Conservation (phyloP, 331 rosid genomes). For the Quercus tomentella region DNA sequence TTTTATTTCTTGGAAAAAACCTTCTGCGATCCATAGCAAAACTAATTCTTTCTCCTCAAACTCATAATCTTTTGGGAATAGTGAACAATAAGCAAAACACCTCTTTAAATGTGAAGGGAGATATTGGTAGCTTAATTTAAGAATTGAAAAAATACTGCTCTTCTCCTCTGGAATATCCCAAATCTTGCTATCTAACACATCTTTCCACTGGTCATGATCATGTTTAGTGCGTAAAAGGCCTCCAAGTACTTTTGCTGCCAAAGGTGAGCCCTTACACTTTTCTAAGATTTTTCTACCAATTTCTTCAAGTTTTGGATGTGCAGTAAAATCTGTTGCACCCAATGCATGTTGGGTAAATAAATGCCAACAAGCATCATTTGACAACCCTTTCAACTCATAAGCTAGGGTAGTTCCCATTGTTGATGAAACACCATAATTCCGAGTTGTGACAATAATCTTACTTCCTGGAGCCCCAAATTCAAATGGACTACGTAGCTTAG, state of each 20-base stretch:
- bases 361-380: slow-evolving; percentile 24
- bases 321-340: no score
- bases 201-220: not conserved
- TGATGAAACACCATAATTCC: slow-evolving; percentile 4
- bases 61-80: slow-evolving; percentile 26
- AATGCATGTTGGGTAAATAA: no score
- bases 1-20: not conserved
- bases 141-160: slow-evolving; percentile 9
- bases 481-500: not conserved
- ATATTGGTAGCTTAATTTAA: slow-evolving; percentile 32
- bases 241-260: slow-evolving; percentile 13
- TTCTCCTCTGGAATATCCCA: not conserved
- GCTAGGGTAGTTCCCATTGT: not conserved
- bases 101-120: slow-evolving; percentile 28
- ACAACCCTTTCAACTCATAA: not conserved
- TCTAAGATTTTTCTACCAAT: no score
- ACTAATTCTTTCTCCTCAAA: slow-evolving; percentile 13
- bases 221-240: slow-evolving; percentile 9
- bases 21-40: slow-evolving; percentile 38
- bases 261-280: no score
- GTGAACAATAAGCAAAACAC: slow-evolving; percentile 38
- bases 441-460: slow-evolving; percentile 29
- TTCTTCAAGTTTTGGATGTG: no score
- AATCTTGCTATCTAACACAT: slow-evolving; percentile 13
- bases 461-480: slow-evolving; percentile 16